These are phyloP conservation scores for Phytophthora pseudosyringae DNA, from an alignment of 352 stramenopile species.

Conservation along the genomic window DNA sequence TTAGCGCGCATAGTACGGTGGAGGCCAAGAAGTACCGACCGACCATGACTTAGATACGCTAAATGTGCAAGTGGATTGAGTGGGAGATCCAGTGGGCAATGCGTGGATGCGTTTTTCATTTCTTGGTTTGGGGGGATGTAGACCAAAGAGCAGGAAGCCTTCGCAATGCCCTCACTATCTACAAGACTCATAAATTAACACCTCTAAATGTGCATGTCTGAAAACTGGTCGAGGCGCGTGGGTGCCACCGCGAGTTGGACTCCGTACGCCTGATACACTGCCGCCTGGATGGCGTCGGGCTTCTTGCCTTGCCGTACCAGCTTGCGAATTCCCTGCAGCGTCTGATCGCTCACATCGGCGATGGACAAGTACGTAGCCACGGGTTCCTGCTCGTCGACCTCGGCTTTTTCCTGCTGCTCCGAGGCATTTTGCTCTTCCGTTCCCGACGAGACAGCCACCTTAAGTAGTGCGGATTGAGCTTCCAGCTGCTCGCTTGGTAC, in stretches of 20 bases:
- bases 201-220: slow-evolving; percentile 47
- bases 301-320: slow-evolving; percentile 44
- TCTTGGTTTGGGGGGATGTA: no score
- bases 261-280: slow-evolving; percentile 48
- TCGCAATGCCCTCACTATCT: no score
- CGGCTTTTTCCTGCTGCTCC: background rate
- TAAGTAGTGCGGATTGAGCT: slow-evolving; percentile 25
- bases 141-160: no score
- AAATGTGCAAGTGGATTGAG: background rate
- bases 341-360: slow-evolving; percentile 54
- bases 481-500: slow-evolving; percentile 16
- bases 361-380: slow-evolving; percentile 47
- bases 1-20: slow-evolving; percentile 86
- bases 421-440: background rate
- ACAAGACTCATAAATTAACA: slow-evolving; percentile 54
- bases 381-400: background rate
- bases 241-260: slow-evolving; percentile 50
- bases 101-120: no score
- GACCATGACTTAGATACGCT: slow-evolving; percentile 59
- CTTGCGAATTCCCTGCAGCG: slow-evolving; percentile 59
- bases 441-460: background rate
- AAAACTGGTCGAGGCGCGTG: slow-evolving; percentile 45
- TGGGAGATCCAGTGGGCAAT: background rate
- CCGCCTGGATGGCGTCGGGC: slow-evolving; percentile 42
- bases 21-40: slow-evolving; percentile 90